Percentiles rank a stretch among this genome's conserved stretches.
Evolutionary conservation across 164 flowering plant genomes (phyloP).

Genomic region (Vitis cinerea): DNA sequence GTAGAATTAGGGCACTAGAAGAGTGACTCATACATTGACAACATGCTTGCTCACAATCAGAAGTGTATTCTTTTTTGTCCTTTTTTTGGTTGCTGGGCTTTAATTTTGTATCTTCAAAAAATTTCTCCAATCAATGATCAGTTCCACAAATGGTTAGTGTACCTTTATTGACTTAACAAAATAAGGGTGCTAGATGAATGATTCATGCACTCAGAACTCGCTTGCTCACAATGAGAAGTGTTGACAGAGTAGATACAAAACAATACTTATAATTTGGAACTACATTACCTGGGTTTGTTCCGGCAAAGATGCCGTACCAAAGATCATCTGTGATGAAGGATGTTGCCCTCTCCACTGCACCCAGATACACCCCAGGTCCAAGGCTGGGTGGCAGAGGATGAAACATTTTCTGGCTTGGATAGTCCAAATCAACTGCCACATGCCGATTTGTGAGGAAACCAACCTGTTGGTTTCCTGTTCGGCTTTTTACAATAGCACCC

Average conservation of each 20-base stretch:
- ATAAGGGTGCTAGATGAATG: neutral
- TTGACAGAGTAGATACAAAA: neutral
- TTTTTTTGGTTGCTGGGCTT: no score
- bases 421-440: slow-evolving; percentile 95
- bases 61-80: no score
- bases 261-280: slow-evolving; percentile 10
- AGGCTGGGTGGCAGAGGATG: slow-evolving; percentile 98
- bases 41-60: no score
- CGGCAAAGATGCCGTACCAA: slow-evolving; percentile 98
- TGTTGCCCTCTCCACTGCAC: slow-evolving; percentile 99
- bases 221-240: neutral
- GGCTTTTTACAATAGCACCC: slow-evolving; percentile 97
- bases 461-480: slow-evolving; percentile 83
- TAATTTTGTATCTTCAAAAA: no score
- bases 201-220: neutral
- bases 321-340: slow-evolving; percentile 97
- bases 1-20: no score
- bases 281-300: slow-evolving; percentile 89
- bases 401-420: slow-evolving; percentile 98
- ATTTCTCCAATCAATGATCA: no score
- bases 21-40: no score
- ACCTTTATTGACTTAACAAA: no score
- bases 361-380: slow-evolving; percentile 97
- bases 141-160: no score
- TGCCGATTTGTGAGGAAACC: slow-evolving; percentile 98